Evolutionary conservation across 306 rosid genomes (phyloP).

Genomic region (Rubus idaeus): DNA sequence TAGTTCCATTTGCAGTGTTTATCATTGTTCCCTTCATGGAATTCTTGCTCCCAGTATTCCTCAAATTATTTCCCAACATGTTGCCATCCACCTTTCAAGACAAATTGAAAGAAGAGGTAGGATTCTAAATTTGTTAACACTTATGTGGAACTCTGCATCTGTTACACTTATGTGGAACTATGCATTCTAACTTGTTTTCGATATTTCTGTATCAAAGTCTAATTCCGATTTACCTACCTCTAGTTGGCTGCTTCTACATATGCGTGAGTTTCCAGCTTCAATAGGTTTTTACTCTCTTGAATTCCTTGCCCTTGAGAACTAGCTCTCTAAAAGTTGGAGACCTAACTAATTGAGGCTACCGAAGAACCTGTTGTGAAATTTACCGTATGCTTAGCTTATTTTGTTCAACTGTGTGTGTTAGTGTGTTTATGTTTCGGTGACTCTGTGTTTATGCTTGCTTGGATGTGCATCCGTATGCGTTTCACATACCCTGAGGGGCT

Average conservation of each 20-base stretch:
- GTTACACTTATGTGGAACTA: not conserved
- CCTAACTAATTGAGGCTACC: not conserved
- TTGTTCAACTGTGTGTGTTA: not conserved
- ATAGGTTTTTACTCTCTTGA: not conserved
- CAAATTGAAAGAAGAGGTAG: constrained; percentile 94
- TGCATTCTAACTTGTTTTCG: not conserved
- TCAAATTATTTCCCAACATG: constrained; percentile 91
- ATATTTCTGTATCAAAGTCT: not conserved
- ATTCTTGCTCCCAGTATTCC: constrained; percentile 79
- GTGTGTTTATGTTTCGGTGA: not conserved
- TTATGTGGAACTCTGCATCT: not conserved
- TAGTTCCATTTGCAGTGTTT: constrained; percentile 87
- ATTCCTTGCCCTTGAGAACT: not conserved
- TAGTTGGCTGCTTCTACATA: not conserved
- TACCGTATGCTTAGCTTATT: not conserved
- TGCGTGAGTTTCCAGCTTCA: not conserved
- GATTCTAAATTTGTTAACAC: not conserved
- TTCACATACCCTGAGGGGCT: not conserved
- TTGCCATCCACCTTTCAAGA: constrained; percentile 93
- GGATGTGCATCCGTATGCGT: not conserved
- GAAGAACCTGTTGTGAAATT: not conserved
- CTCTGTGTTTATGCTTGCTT: not conserved
- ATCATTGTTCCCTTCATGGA: constrained; percentile 93
- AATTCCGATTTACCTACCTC: not conserved
- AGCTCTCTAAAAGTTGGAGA: not conserved